phyloP scores from a whole-genome alignment of 2,329 filamentous ascomycete species.

The Paradendryphiella salina region DNA sequence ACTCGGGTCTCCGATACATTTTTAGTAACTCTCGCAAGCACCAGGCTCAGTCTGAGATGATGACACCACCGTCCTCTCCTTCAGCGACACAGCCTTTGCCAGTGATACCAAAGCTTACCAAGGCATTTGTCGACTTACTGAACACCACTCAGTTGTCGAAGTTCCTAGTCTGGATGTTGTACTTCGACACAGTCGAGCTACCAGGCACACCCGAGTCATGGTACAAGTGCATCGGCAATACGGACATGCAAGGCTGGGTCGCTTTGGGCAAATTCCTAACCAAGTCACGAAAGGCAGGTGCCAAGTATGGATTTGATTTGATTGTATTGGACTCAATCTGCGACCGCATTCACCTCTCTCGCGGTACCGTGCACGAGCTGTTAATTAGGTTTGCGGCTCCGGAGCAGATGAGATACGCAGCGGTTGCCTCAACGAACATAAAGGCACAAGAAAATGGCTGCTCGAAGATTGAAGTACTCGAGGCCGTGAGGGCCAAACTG shows the following conservation, averaged over 20 bases:
- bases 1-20: not conserved
- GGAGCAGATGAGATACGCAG: constrained; percentile 21
- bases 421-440: constrained; percentile 6
- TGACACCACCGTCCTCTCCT: constrained; percentile 3
- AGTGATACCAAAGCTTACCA: constrained; percentile 9
- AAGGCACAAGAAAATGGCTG: not conserved
- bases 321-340: constrained; percentile 25
- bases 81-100: not conserved
- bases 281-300: not conserved
- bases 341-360: constrained; percentile 15
- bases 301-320: constrained; percentile 16
- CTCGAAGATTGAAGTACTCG: constrained; percentile 9
- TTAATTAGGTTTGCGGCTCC: constrained; percentile 20
- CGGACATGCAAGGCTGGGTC: constrained; percentile 33
- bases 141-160: constrained; percentile 20
- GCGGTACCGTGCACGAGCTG: constrained; percentile 12
- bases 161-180: constrained; percentile 31
- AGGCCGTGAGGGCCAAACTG: constrained; percentile 14
- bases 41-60: constrained; percentile 2
- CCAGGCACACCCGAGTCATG: constrained; percentile 21
- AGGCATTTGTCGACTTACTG: constrained; percentile 24
- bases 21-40: not conserved
- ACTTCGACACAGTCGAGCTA: constrained; percentile 29
- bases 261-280: constrained; percentile 19
- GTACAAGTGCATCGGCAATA: constrained; percentile 17